phyloP scores from a whole-genome alignment of 2,329 filamentous ascomycete species.

The Arthrobotrys pseudoclavata region DNA sequence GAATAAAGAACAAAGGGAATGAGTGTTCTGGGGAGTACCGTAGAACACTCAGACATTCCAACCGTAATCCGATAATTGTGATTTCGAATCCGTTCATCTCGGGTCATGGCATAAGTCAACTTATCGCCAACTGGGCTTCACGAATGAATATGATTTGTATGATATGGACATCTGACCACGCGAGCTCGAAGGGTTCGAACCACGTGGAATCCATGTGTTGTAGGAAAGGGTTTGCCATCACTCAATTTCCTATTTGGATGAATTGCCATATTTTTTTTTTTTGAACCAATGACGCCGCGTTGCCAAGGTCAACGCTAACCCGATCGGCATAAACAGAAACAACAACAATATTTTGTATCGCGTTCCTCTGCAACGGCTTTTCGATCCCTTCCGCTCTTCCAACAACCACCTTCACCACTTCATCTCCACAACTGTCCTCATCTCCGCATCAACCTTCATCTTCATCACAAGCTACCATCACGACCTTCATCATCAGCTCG shows the following conservation, averaged over 20 bases:
- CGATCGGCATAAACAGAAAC: slow-evolving; percentile 49
- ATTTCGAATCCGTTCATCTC: neutral
- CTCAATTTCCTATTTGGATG: slow-evolving; percentile 19
- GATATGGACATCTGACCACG: neutral
- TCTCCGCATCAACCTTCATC: neutral
- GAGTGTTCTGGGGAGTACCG: neutral
- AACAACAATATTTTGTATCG: slow-evolving; percentile 54
- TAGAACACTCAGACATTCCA: neutral
- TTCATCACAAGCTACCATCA: neutral
- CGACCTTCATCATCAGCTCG: slow-evolving; percentile 10
- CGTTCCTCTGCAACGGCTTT: slow-evolving; percentile 32
- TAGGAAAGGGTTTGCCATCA: neutral
- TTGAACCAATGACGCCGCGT: slow-evolving; percentile 31
- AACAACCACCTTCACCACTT: slow-evolving; percentile 11
- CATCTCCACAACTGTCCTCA: slow-evolving; percentile 1
- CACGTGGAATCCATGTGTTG: slow-evolving; percentile 22
- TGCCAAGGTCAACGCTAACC: slow-evolving; percentile 38
- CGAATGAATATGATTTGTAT: neutral
- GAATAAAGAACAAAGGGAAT: neutral
- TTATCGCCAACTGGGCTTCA: neutral
- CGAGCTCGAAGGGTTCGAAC: neutral
- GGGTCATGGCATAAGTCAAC: neutral
- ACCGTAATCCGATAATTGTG: neutral
- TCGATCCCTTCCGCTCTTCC: slow-evolving; percentile 1
- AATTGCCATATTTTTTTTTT: neutral